Evolutionary conservation across 1,139 yeast species (phyloP).

Genomic region (Tardiomyces depauwii): DNA sequence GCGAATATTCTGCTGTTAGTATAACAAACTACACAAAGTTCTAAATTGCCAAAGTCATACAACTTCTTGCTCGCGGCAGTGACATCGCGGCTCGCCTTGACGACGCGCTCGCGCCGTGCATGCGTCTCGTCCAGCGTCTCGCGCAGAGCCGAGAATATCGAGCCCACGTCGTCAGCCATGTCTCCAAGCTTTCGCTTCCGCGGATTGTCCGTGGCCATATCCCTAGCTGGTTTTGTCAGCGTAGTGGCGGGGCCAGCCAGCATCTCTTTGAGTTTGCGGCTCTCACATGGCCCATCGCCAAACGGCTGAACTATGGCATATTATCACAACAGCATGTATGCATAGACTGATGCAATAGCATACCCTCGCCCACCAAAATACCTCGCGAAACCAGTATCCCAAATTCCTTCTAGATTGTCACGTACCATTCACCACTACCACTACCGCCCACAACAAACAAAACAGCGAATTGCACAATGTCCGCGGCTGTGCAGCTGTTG

Average conservation of each 20-base stretch:
- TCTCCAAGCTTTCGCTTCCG: background rate
- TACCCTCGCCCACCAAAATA: no score
- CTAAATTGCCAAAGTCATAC: conserved; percentile 6
- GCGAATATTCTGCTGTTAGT: conserved; percentile 23
- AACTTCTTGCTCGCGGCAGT: conserved; percentile 32
- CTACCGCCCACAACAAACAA: background rate
- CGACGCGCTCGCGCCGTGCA: conserved; percentile 29
- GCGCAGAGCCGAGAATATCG: background rate
- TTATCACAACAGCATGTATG: no score
- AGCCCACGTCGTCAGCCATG: background rate
- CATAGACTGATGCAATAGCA: no score
- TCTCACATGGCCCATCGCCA: no score
- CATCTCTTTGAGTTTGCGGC: no score
- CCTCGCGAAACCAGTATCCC: no score
- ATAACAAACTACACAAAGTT: no score
- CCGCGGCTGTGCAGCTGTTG: conserved; percentile 57
- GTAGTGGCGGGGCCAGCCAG: no score
- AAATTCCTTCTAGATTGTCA: no score
- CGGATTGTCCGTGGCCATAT: background rate
- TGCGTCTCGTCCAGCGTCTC: conserved; percentile 19
- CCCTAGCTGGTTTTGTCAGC: no score
- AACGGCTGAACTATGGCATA: no score
- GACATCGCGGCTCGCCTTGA: conserved; percentile 29
- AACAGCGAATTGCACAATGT: background rate
- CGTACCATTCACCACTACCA: background rate